Conservation (phyloP, 148 eudicot genomes). For the Agrostemma githago region DNA sequence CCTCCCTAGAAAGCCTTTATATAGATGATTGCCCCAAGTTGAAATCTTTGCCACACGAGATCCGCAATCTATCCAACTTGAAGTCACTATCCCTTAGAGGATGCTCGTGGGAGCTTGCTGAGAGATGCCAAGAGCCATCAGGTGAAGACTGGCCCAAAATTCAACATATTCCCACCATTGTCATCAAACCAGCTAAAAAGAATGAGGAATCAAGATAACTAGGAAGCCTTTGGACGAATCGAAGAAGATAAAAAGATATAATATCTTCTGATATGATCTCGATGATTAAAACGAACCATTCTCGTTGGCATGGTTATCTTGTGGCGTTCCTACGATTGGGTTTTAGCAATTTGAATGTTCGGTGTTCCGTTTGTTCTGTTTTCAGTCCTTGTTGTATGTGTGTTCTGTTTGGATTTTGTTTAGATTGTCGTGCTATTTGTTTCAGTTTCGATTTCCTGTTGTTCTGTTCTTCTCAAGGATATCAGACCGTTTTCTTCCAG, state of each 20-base stretch:
- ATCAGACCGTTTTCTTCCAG: no score
- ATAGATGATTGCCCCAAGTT: background rate
- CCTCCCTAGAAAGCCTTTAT: background rate
- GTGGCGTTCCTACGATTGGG: no score
- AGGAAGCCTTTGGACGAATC: background rate
- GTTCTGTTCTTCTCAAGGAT: no score
- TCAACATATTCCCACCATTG: constrained; percentile 3
- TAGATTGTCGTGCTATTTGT: no score
- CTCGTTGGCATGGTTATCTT: no score
- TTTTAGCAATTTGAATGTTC: background rate
- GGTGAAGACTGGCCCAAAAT: constrained; percentile 9
- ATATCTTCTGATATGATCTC: background rate
- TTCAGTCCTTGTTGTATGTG: background rate
- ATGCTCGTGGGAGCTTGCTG: background rate
- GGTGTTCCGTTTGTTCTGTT: background rate
- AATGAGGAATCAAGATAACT: background rate
- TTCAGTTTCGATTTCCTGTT: no score
- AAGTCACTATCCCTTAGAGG: no score
- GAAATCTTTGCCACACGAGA: background rate
- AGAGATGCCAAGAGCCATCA: background rate
- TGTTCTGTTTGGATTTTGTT: background rate
- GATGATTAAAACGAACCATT: background rate
- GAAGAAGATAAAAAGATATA: background rate
- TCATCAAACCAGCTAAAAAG: background rate
- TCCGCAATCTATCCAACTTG: background rate